A percentile compares a stretch with the other conserved stretches of the same genome.
These are phyloP conservation scores for Emericellopsis cladophorae DNA, from an alignment of 2,329 filamentous ascomycete species.

Conservation along the genomic window DNA sequence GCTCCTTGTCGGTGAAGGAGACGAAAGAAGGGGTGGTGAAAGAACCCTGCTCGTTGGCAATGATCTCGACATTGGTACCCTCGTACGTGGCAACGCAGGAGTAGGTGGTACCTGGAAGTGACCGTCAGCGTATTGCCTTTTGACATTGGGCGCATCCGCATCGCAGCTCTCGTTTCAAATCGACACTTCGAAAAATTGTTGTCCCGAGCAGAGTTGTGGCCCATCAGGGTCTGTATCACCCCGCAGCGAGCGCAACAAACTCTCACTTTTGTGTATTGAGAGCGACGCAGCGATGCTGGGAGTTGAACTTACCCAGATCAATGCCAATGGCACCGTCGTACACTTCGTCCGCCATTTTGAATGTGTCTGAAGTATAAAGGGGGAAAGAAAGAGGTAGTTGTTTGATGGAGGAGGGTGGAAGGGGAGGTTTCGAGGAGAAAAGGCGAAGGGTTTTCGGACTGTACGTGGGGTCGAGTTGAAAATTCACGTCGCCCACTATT, in stretches of 20 bases:
- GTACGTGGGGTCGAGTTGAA: too few species aligned
- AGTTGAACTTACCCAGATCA: slow-evolving; percentile 71
- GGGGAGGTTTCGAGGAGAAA: slow-evolving; percentile 9
- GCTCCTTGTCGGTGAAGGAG: slow-evolving; percentile 97
- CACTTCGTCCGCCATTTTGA: slow-evolving; percentile 88
- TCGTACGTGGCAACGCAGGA: slow-evolving; percentile 99
- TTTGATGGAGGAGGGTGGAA: slow-evolving; percentile 2
- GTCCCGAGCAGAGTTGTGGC: background rate
- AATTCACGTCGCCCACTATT: too few species aligned
- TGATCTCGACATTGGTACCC: slow-evolving; percentile 99
- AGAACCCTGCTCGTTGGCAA: slow-evolving; percentile 99
- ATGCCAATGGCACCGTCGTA: slow-evolving; percentile 99
- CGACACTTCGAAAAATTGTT: too few species aligned
- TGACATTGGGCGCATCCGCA: background rate
- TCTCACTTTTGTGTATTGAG: background rate
- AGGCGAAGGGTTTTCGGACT: too few species aligned
- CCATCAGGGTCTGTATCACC: background rate
- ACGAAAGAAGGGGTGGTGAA: slow-evolving; percentile 99
- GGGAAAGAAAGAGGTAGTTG: slow-evolving; percentile 5
- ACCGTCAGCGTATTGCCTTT: slow-evolving; percentile 6
- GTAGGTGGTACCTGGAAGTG: slow-evolving; percentile 80
- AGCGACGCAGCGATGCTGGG: background rate
- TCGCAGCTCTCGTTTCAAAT: too few species aligned
- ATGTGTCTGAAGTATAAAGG: slow-evolving; percentile 4
- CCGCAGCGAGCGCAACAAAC: background rate